These are phyloP conservation scores for Aspergillus versicolor DNA, from an alignment of 2,329 filamentous ascomycete species.

Conservation along the genomic window DNA sequence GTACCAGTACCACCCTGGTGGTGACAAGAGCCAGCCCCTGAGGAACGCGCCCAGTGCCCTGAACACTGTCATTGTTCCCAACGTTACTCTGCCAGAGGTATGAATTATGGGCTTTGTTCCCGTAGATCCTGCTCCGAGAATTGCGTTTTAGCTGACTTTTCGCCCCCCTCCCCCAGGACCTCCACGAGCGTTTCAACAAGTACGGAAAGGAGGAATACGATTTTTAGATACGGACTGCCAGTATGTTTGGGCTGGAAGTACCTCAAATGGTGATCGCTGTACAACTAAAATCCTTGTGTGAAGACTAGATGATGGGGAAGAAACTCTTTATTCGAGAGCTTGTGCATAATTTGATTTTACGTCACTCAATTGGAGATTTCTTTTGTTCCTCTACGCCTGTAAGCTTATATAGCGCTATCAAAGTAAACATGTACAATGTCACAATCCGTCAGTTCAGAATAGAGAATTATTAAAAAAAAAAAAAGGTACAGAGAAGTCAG, in stretches of 20 bases:
- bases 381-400: conserved; percentile 22
- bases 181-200: conserved; percentile 99
- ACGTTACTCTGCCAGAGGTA: conserved; percentile 90
- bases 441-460: conserved; percentile 20
- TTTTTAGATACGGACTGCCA: conserved; percentile 30
- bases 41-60: conserved; percentile 92
- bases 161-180: conserved; percentile 54
- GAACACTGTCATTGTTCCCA: conserved; percentile 90
- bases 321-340: conserved; percentile 24
- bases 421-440: conserved; percentile 17
- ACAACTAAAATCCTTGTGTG: conserved; percentile 32
- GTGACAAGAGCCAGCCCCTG: conserved; percentile 70
- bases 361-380: conserved; percentile 31
- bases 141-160: not conserved
- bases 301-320: conserved; percentile 24
- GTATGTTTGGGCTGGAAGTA: conserved; percentile 14
- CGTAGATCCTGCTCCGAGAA: not conserved
- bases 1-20: conserved; percentile 81
- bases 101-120: conserved; percentile 23
- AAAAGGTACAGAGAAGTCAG: conserved; percentile 17
- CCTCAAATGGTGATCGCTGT: conserved; percentile 27
- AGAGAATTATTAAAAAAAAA: conserved; percentile 13
- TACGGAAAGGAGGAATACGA: conserved; percentile 92
- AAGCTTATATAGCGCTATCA: not conserved
- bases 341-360: conserved; percentile 35